Evolutionary conservation across 1,139 yeast genomes (phyloP).

Genomic region (Wickerhamomyces sp.): DNA sequence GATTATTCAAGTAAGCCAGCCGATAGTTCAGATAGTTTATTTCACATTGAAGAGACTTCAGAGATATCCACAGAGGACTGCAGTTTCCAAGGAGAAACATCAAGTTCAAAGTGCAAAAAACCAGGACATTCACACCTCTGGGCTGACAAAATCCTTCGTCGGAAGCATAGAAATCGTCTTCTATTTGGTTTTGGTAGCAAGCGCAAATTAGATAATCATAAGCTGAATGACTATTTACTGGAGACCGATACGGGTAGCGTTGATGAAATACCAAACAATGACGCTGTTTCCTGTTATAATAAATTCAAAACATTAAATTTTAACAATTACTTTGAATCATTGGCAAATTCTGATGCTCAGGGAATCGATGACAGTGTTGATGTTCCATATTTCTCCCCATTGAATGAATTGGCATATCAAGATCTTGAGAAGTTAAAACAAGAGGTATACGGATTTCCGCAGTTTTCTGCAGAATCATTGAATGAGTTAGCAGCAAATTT

Average conservation of each 20-base stretch:
- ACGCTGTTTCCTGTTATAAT: conserved; percentile 14
- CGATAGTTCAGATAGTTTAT: neutral
- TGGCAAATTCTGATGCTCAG: neutral
- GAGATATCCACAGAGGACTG: conserved; percentile 1
- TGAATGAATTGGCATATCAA: conserved; percentile 16
- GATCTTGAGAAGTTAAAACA: conserved; percentile 13
- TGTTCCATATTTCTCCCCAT: conserved; percentile 13
- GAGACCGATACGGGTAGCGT: neutral
- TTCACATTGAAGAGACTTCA: neutral
- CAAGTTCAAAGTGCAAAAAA: conserved; percentile 10
- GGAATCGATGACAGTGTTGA: neutral
- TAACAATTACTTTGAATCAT: conserved; percentile 5
- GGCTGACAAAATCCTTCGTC: conserved; percentile 7
- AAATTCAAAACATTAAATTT: conserved; percentile 12
- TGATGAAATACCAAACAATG: conserved; percentile 6
- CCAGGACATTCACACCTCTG: conserved; percentile 5
- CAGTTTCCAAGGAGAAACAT: conserved; percentile 10
- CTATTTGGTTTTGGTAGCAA: conserved; percentile 1
- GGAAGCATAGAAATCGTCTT: conserved; percentile 2
- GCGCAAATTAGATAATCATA: neutral
- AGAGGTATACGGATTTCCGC: conserved; percentile 9
- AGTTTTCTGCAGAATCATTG: conserved; percentile 12
- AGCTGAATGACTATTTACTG: neutral
- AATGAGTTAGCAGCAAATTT: neutral
- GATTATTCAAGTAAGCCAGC: neutral